Conservation (phyloP, 495 filamentous ascomycete genomes). For the Hypoxylon subgilvum region DNA sequence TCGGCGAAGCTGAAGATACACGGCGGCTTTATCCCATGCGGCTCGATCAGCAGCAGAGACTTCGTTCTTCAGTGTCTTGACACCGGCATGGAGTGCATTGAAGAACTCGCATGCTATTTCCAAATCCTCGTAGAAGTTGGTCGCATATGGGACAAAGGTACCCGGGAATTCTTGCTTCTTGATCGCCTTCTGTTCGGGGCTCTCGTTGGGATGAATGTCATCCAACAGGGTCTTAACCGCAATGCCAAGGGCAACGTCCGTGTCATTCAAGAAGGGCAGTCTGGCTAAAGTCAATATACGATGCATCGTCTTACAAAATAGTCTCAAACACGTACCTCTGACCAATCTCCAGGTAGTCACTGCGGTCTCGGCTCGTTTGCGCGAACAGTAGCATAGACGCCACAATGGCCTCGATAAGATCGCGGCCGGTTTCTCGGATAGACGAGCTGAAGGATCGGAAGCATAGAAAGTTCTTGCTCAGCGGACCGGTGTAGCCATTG, state of each 20-base stretch:
- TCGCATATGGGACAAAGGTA: conserved; percentile 75
- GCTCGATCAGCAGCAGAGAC: conserved; percentile 63
- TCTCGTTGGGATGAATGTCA: conserved; percentile 69
- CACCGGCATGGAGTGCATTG: conserved; percentile 75
- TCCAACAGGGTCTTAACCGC: conserved; percentile 93
- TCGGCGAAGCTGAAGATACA: conserved; percentile 59
- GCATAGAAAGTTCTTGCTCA: conserved; percentile 86
- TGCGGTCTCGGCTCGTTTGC: conserved; percentile 71
- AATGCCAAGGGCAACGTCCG: conserved; percentile 85
- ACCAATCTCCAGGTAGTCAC: conserved; percentile 73
- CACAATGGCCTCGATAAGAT: conserved; percentile 79
- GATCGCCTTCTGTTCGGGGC: conserved; percentile 63
- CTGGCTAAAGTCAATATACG: conserved; percentile 56
- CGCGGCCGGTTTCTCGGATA: conserved; percentile 77
- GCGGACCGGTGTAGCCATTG: conserved; percentile 91
- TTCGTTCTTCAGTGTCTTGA: conserved; percentile 66
- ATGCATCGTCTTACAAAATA: not conserved
- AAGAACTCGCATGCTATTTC: conserved; percentile 82
- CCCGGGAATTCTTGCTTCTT: conserved; percentile 64
- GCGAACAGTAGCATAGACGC: conserved; percentile 80
- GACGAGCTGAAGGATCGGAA: conserved; percentile 84
- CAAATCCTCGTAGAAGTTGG: conserved; percentile 77
- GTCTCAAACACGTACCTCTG: conserved; percentile 63
- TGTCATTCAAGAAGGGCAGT: conserved; percentile 83
- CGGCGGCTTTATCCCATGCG: conserved; percentile 68